These are phyloP conservation scores for Brassica hybrid DNA, from an alignment of 441 rosid genomes.

Conservation along the genomic window DNA sequence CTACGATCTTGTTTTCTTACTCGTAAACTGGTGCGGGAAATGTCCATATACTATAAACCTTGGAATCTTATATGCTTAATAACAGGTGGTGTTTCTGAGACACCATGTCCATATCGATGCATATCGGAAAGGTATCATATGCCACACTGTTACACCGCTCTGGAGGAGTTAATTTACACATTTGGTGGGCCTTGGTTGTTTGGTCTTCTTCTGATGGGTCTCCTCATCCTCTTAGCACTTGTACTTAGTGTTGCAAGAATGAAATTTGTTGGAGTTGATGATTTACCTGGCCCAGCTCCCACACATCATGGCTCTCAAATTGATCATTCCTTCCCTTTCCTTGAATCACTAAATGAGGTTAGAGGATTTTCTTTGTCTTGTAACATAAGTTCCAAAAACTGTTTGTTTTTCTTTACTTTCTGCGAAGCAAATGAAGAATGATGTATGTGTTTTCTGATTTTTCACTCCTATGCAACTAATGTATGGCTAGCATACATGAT, in stretches of 20 bases:
- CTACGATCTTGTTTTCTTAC: conserved; percentile 14
- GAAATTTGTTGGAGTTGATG: conserved; percentile 98
- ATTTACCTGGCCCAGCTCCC: conserved; percentile 91
- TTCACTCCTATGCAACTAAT: conserved; percentile 10
- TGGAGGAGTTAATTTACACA: conserved; percentile 95
- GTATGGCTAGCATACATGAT: conserved; percentile 19
- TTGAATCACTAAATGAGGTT: conserved; percentile 99
- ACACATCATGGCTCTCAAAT: conserved; percentile 95
- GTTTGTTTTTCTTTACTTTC: conserved; percentile 19
- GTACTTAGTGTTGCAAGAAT: conserved; percentile 98
- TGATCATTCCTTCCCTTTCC: conserved; percentile 97
- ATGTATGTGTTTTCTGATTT: conserved; percentile 20
- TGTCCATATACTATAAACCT: conserved; percentile 19
- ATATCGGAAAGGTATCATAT: conserved; percentile 95
- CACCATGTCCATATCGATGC: conserved; percentile 94
- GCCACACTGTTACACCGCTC: conserved; percentile 98
- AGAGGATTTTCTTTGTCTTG: conserved; percentile 27
- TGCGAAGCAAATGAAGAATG: conserved; percentile 14
- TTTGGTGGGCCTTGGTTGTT: conserved; percentile 99
- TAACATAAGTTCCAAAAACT: conserved; percentile 22
- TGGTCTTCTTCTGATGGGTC: conserved; percentile 86
- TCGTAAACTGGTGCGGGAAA: conserved; percentile 18
- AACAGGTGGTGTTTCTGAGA: conserved; percentile 91
- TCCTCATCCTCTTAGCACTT: conserved; percentile 88
- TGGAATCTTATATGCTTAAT: conserved; percentile 29